Percentiles rank a stretch among this genome's conserved stretches.
Conservation (phyloP, 352 stramenopile species). For the Phytopythium kandeliae region DNA sequence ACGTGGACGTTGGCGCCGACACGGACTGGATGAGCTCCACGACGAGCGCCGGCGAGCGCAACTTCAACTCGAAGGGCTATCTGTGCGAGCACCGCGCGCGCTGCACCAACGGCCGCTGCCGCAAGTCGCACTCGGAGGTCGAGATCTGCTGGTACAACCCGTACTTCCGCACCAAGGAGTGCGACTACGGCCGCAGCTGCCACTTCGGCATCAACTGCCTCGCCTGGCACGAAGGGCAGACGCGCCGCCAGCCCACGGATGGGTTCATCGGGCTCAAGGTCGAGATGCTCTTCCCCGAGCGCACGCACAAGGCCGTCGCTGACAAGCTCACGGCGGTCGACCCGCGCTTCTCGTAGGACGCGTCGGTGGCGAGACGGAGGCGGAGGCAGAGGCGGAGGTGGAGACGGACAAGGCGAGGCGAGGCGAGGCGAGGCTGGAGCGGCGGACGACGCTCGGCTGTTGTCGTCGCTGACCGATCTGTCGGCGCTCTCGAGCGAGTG, state of each 20-base stretch:
- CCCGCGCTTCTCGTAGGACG: slow-evolving; percentile 1
- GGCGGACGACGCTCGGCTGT: too few species aligned
- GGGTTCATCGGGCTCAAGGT: slow-evolving; percentile 25
- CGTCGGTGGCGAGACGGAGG: too few species aligned
- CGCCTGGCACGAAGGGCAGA: slow-evolving; percentile 6
- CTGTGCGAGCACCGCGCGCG: slow-evolving; percentile 23
- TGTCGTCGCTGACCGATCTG: too few species aligned
- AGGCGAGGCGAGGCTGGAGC: too few species aligned
- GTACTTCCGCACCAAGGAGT: slow-evolving; percentile 38
- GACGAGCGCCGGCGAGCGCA: slow-evolving; percentile 5
- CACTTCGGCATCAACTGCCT: slow-evolving; percentile 8
- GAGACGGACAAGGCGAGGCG: too few species aligned
- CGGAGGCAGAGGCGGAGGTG: too few species aligned
- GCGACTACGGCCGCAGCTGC: slow-evolving; percentile 24
- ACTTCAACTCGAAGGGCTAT: slow-evolving; percentile 17
- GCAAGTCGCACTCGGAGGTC: slow-evolving; percentile 37
- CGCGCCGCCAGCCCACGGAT: slow-evolving; percentile 24
- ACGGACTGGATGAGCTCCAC: slow-evolving; percentile 35
- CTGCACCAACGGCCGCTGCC: slow-evolving; percentile 28
- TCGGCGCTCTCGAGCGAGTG: too few species aligned
- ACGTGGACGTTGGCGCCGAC: slow-evolving; percentile 34
- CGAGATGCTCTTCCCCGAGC: slow-evolving; percentile 38
- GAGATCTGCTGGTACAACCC: slow-evolving; percentile 51
- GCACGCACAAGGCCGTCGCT: slow-evolving; percentile 29
- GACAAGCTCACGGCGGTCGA: slow-evolving; percentile 16